Evolutionary conservation across 441 rosid species (phyloP).

Genomic region (Brassica hybrid): DNA sequence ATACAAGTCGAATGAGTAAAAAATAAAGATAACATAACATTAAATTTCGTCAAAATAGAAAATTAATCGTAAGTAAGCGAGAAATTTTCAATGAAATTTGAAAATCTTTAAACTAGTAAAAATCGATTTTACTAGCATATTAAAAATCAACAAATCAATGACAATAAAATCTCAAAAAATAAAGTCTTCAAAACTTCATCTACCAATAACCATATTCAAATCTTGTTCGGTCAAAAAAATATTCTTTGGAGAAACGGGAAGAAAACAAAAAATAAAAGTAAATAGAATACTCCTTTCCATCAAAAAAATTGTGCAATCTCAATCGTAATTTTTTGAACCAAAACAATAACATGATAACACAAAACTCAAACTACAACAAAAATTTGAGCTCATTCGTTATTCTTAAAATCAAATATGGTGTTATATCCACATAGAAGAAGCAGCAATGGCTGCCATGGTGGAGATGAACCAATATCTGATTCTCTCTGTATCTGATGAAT

Average conservation of each 20-base stretch:
- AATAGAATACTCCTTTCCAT: too few relatives aligned
- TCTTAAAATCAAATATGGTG: background rate
- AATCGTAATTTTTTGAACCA: constrained; percentile 25
- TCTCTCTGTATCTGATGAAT: constrained; percentile 52
- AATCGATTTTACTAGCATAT: background rate
- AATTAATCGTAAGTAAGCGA: background rate
- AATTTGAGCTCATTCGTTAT: background rate
- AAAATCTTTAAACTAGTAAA: background rate
- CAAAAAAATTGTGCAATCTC: too few relatives aligned
- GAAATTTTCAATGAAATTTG: background rate
- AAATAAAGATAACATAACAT: too few relatives aligned
- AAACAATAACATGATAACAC: constrained; percentile 34
- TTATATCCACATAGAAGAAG: constrained; percentile 50
- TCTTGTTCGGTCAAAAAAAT: too few relatives aligned
- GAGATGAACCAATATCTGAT: background rate
- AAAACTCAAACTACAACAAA: background rate
- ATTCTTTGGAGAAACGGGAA: too few relatives aligned
- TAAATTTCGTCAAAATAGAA: background rate
- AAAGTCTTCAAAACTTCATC: background rate
- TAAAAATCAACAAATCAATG: background rate
- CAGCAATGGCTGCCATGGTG: constrained; percentile 34
- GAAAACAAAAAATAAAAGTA: too few relatives aligned
- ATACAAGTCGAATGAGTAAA: too few relatives aligned
- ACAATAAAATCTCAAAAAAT: background rate
- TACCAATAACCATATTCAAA: background rate